These are phyloP conservation scores for Amanita rubescens DNA, from an alignment of 768 basidiomycete species.

Conservation along the genomic window DNA sequence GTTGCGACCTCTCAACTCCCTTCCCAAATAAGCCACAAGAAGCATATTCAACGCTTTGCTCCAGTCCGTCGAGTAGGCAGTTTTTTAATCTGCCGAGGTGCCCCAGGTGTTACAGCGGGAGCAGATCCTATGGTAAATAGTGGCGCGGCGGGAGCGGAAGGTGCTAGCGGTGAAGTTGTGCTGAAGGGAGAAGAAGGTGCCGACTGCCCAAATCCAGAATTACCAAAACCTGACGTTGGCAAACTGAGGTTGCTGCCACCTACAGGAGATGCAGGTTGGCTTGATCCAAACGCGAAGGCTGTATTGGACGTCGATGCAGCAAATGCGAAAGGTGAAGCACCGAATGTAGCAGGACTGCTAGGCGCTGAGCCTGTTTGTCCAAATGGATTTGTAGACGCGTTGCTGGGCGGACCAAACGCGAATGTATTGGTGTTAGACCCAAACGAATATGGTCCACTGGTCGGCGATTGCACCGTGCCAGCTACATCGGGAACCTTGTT, in stretches of 20 bases:
- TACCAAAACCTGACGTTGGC: slow-evolving; percentile 37
- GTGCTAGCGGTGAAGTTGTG: slow-evolving; percentile 27
- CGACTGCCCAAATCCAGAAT: slow-evolving; percentile 27
- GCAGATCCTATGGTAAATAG: slow-evolving; percentile 59
- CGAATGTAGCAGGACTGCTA: slow-evolving; percentile 32
- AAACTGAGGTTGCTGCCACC: slow-evolving; percentile 28
- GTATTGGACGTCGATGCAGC: slow-evolving; percentile 27
- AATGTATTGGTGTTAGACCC: slow-evolving; percentile 24
- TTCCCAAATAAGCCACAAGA: too few relatives aligned
- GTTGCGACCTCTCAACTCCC: too few relatives aligned
- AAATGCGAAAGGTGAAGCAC: slow-evolving; percentile 43
- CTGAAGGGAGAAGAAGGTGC: slow-evolving; percentile 41
- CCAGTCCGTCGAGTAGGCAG: slow-evolving; percentile 42
- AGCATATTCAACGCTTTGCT: slow-evolving; percentile 26
- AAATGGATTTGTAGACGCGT: background rate
- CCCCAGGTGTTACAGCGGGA: slow-evolving; percentile 30
- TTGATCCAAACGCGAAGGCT: slow-evolving; percentile 46
- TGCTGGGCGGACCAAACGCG: slow-evolving; percentile 27
- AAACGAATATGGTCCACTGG: slow-evolving; percentile 7
- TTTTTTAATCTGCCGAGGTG: slow-evolving; percentile 43
- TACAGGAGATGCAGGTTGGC: slow-evolving; percentile 55
- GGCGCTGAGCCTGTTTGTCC: slow-evolving; percentile 24
- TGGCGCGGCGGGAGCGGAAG: slow-evolving; percentile 29
- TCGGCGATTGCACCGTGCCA: slow-evolving; percentile 9
- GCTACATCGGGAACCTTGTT: slow-evolving; percentile 19